Evolutionary conservation across 2,329 filamentous ascomycete genomes (phyloP).

Genomic region (Apiospora rasikravindrae): DNA sequence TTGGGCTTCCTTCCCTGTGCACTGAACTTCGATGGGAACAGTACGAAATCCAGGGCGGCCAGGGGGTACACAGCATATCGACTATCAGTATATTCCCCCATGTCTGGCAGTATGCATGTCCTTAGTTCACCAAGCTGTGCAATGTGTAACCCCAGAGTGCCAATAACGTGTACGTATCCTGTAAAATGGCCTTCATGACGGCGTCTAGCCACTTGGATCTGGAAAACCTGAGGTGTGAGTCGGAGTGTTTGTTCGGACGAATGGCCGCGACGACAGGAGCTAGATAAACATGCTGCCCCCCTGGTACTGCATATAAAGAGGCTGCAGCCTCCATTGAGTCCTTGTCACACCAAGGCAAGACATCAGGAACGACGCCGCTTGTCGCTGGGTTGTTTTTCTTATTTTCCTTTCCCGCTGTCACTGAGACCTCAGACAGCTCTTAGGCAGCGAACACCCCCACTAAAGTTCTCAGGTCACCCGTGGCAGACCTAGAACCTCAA

Average conservation of each 20-base stretch:
- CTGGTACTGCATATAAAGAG: slow-evolving; percentile 10
- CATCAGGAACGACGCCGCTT: not conserved
- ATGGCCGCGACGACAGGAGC: slow-evolving; percentile 1
- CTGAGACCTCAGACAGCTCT: not conserved
- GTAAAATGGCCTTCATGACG: not conserved
- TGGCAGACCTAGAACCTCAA: not conserved
- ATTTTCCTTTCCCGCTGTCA: not conserved
- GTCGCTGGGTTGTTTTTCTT: not conserved
- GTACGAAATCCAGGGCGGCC: not conserved
- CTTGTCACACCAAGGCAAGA: not conserved
- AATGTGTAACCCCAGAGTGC: not conserved
- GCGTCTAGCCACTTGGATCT: not conserved
- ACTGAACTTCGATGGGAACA: not conserved
- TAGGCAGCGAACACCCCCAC: not conserved
- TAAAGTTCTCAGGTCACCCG: not conserved
- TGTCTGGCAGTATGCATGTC: slow-evolving; percentile 6
- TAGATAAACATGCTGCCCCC: not conserved
- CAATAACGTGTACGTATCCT: not conserved
- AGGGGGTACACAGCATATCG: not conserved
- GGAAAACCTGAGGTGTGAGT: not conserved
- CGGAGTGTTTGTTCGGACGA: not conserved
- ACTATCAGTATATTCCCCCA: not conserved
- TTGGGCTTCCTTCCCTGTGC: not conserved
- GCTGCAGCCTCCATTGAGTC: not conserved
- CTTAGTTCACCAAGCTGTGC: not conserved